Conservation (phyloP, 805 yeast species). For the Naumovozyma baii region DNA sequence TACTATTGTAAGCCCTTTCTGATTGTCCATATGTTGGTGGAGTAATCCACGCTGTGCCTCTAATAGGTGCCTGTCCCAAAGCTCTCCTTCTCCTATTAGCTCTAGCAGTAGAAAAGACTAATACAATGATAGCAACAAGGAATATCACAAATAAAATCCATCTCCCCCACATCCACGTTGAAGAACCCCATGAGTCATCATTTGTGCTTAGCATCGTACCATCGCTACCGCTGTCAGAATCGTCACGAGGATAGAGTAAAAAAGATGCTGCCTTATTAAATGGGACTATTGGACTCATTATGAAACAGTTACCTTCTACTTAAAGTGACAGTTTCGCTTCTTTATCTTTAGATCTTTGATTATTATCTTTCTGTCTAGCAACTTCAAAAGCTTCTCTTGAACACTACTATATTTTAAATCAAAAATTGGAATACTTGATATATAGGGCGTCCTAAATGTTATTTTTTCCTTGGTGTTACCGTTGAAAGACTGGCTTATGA, state of each 20-base stretch:
- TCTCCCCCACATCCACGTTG: conserved; percentile 35
- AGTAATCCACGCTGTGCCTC: conserved; percentile 78
- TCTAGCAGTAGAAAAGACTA: conserved; percentile 42
- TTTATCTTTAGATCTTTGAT: too few species aligned
- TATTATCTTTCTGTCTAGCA: too few species aligned
- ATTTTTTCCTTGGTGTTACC: too few species aligned
- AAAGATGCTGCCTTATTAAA: conserved; percentile 4
- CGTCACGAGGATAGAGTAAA: not conserved
- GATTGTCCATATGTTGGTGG: conserved; percentile 72
- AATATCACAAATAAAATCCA: conserved; percentile 63
- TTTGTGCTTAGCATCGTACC: conserved; percentile 5
- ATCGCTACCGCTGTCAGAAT: conserved; percentile 1
- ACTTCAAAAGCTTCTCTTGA: too few species aligned
- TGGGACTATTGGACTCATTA: not conserved
- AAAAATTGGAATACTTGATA: too few species aligned
- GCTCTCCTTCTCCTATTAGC: conserved; percentile 43
- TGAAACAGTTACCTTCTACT: not conserved
- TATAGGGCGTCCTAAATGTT: too few species aligned
- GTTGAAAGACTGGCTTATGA: too few species aligned
- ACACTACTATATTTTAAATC: too few species aligned
- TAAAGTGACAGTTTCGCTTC: too few species aligned
- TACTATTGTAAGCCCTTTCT: conserved; percentile 41
- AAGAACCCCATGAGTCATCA: conserved; percentile 9
- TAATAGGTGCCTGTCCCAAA: conserved; percentile 45
- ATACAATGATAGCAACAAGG: conserved; percentile 37